These are phyloP conservation scores for Sclerotinia spermophila DNA, from an alignment of 2,329 filamentous ascomycete species.

Conservation along the genomic window DNA sequence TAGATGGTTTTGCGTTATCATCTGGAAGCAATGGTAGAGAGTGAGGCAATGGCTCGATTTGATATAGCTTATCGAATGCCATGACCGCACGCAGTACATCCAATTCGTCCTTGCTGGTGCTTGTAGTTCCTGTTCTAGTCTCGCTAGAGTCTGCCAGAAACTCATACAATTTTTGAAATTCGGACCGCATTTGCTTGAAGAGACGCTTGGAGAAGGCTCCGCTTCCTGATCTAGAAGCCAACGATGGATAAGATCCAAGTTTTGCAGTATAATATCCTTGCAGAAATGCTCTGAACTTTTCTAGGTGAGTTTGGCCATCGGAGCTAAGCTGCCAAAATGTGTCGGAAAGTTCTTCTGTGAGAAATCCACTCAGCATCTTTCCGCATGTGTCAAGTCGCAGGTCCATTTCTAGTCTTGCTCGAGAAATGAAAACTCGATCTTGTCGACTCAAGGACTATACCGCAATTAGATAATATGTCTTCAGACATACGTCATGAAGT, in stretches of 20 bases:
- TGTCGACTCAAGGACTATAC: constrained; percentile 47
- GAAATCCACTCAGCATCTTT: constrained; percentile 59
- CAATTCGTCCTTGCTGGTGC: constrained; percentile 60
- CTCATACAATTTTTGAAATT: constrained; percentile 69
- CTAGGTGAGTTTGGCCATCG: constrained; percentile 62
- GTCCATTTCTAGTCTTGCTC: constrained; percentile 63
- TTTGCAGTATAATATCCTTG: constrained; percentile 62
- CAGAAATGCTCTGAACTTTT: constrained; percentile 68
- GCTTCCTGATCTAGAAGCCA: constrained; percentile 43
- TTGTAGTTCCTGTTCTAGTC: constrained; percentile 43
- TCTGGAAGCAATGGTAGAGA: constrained; percentile 64
- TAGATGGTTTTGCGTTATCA: constrained; percentile 30
- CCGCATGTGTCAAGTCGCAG: constrained; percentile 56
- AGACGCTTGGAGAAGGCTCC: constrained; percentile 54
- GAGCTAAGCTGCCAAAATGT: constrained; percentile 60
- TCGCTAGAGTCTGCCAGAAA: constrained; percentile 63
- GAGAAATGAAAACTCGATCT: constrained; percentile 63
- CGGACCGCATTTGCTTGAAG: constrained; percentile 59
- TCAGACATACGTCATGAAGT: background rate
- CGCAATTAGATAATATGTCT: constrained; percentile 16
- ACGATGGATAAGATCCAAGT: constrained; percentile 64
- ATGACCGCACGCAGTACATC: constrained; percentile 66
- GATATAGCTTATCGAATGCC: constrained; percentile 60
- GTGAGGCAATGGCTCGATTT: constrained; percentile 57
- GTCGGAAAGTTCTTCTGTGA: constrained; percentile 67